Evolutionary conservation across 2,329 filamentous ascomycete species (phyloP), one percentile per base, ranked within the genome.

Genomic region (Ophiostoma sp.): DNA sequence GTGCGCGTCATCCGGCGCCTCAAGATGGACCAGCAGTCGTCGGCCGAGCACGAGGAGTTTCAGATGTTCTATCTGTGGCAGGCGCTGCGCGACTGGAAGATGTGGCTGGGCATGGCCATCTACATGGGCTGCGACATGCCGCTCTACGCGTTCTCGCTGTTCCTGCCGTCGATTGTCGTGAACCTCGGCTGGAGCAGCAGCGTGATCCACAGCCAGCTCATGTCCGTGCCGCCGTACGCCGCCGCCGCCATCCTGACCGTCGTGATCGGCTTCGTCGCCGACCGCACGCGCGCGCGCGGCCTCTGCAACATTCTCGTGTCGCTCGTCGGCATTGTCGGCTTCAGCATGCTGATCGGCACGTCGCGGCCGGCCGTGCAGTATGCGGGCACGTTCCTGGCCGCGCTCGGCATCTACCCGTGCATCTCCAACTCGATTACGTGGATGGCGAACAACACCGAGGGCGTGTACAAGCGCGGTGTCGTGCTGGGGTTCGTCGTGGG

Each of bases 391-490:
- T 97, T 96, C 77, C 81, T 97, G 0, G 93, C 89, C 0, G 93
- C 93, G 0, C 81, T 94, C 68, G 93, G 93, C 0, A 96, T 97
- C 73, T 97, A 97, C 74, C 93, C 93, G 0, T 89, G 87, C 74
- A 91, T 97, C 68, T 80, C 92, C 8, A 95, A 96, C 75, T 96
- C 92, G 0, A 92, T 97, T 71, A 88, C 89, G 1, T 97, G 93
- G 93, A 82, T 89, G 18, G 87, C 89, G 64, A 97, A 97, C 79
- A 97, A 97, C 71, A 85, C 88, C 47, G 93, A 97, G 78, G 90
- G 93, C 14, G 91, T 94, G 2, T 96, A 96, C 79, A 97, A 97
- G 81, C 87, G 93, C 45, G 93, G 93, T 49, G 89, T 97, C 18
- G 91, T 92, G 0, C 79, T 97, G 0, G 93, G 93, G 0, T 88